These are phyloP conservation scores for Entelexis paramagnoliae DNA, from an alignment of 1,139 yeast species.

Conservation along the genomic window DNA sequence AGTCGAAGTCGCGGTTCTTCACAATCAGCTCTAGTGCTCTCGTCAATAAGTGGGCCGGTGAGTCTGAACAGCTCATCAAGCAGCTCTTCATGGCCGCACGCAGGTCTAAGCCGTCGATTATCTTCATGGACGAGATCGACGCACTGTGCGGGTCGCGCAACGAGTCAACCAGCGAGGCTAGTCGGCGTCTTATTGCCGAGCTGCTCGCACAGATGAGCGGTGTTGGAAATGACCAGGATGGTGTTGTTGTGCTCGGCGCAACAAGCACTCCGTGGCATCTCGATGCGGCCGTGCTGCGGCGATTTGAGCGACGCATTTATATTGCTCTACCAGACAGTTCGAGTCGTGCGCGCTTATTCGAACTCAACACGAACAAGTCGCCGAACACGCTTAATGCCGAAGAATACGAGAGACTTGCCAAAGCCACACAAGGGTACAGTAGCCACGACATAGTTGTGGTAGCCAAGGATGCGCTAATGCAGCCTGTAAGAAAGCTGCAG, in stretches of 20 bases:
- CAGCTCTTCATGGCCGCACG: slow-evolving; percentile 93
- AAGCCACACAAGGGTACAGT: slow-evolving; percentile 93
- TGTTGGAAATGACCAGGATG: slow-evolving; percentile 88
- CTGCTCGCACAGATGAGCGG: slow-evolving; percentile 97
- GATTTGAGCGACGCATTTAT: slow-evolving; percentile 90
- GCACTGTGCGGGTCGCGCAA: slow-evolving; percentile 98
- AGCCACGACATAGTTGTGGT: slow-evolving; percentile 97
- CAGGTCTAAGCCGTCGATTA: slow-evolving; percentile 88
- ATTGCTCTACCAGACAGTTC: slow-evolving; percentile 88
- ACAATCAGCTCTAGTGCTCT: slow-evolving; percentile 90
- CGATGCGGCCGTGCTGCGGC: slow-evolving; percentile 93
- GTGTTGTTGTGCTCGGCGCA: slow-evolving; percentile 93
- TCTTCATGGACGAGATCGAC: slow-evolving; percentile 95
- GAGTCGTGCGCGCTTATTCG: slow-evolving; percentile 89
- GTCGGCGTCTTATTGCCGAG: slow-evolving; percentile 92
- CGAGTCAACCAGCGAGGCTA: slow-evolving; percentile 95
- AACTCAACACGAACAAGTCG: slow-evolving; percentile 80
- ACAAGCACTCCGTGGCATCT: slow-evolving; percentile 98
- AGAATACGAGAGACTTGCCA: slow-evolving; percentile 71
- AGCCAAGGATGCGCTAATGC: slow-evolving; percentile 95
- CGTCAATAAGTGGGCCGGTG: slow-evolving; percentile 99
- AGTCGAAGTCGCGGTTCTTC: slow-evolving; percentile 92
- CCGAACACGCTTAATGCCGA: slow-evolving; percentile 67
- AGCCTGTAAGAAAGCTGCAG: slow-evolving; percentile 91
- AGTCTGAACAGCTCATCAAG: slow-evolving; percentile 86